Evolutionary conservation across 768 basidiomycete genomes (phyloP), one percentile per base, ranked within the genome.

Genomic region (Auriscalpium orientale): DNA sequence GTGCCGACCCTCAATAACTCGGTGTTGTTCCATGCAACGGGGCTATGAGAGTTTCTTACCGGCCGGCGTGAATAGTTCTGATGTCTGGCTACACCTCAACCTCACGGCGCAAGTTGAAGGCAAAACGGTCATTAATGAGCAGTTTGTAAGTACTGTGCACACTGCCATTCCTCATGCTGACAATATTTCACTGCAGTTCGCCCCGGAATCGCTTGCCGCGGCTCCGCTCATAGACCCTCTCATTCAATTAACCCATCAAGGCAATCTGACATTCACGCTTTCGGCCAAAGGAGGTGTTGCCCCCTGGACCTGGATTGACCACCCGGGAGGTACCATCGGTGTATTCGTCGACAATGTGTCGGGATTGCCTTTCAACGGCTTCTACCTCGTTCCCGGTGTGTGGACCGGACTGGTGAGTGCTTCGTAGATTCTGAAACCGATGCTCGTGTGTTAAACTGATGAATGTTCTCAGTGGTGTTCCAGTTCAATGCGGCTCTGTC

Each of bases 271-370:
- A 0, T 82, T 84, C 62, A 77, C 74, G 2, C 65, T 83, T 5
- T 80, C 79, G 3, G 82, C 80, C 1, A 65, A 67, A 47, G 77
- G 78, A 13, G 82, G 81, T 1, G 81, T 83, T 5, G 80, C 76
- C 0, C 69, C 75, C 1, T 83, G 79, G 77, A 77, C 81, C 5
- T 83, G 81, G 81, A 68, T 84, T 1, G 82, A 83, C 53, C 81
- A 83, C 65, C 81, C 81, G 0, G 67, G 70, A 0, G 79, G 79
- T 16, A 82, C 79, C 0, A 68, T 82, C 1, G 82, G 81, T 10
- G 67, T 76, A 46, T 83, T 83, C 62, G 66, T 76, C 40, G 79
- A 82, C 57, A 65, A 62, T 18, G 51, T 56, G 8, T 80, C 75
- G 0, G 72, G 71, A 0, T 22, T 68, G 4, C 77, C 79, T 0